Conservation (phyloP, 2,329 filamentous ascomycete species). For the Seiridium cupressi region DNA sequence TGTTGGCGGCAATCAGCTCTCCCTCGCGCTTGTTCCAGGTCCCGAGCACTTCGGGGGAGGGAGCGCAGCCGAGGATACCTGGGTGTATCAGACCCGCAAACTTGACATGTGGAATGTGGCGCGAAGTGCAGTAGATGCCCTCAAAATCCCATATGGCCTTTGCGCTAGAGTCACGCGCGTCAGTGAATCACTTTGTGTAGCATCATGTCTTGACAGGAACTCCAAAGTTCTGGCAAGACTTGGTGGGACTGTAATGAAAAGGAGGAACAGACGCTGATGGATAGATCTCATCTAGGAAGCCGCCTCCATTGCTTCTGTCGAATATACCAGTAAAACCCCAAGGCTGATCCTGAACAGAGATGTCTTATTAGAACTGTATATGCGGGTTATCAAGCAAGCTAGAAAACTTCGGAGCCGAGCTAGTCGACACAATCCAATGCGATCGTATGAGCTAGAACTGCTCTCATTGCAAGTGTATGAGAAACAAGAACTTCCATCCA, state of each 20-base stretch:
- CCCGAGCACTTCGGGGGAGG: conserved; percentile 71
- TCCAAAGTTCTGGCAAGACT: background rate
- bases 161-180: conserved; percentile 25
- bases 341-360: conserved; percentile 3
- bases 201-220: background rate
- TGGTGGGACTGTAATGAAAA: background rate
- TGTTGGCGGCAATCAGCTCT: conserved; percentile 70
- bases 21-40: conserved; percentile 84
- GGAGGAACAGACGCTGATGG: conserved; percentile 65
- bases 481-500: background rate
- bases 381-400: no score
- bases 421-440: no score
- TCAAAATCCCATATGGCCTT: conserved; percentile 62
- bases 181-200: no score
- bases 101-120: conserved; percentile 83
- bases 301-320: conserved; percentile 76
- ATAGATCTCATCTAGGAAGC: conserved; percentile 85
- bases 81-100: conserved; percentile 91
- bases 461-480: no score
- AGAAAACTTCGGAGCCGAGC: no score
- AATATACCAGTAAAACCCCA: conserved; percentile 93
- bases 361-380: background rate
- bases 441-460: no score
- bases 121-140: conserved; percentile 66
- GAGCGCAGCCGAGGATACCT: conserved; percentile 86